These are phyloP conservation scores for Metschnikowia cerradonensis DNA, from an alignment of 805 yeast genomes.

Conservation along the genomic window DNA sequence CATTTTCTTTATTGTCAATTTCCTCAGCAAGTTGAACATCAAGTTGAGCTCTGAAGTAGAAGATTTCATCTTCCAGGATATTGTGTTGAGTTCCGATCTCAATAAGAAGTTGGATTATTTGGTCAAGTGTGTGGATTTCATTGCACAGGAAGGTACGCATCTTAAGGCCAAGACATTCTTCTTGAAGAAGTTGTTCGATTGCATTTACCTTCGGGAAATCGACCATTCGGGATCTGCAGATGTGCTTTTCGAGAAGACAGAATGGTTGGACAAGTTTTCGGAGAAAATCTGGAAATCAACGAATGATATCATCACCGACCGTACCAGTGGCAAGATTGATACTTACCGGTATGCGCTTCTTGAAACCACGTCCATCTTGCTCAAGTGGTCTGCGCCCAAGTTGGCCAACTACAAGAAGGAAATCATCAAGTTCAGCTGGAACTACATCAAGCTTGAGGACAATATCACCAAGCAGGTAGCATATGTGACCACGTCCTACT, in stretches of 20 bases:
- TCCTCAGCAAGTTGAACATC: slow-evolving; percentile 42
- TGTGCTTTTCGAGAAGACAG: slow-evolving; percentile 41
- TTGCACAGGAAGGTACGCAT: slow-evolving; percentile 38
- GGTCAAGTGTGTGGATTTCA: slow-evolving; percentile 45
- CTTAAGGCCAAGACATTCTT: slow-evolving; percentile 56
- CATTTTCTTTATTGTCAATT: slow-evolving; percentile 29
- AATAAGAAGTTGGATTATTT: slow-evolving; percentile 49
- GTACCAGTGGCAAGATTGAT: slow-evolving; percentile 68
- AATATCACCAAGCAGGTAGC: slow-evolving; percentile 88
- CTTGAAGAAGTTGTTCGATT: slow-evolving; percentile 56
- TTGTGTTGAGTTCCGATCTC: slow-evolving; percentile 50
- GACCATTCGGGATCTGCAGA: slow-evolving; percentile 45
- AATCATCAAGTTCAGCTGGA: slow-evolving; percentile 92
- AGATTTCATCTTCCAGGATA: slow-evolving; percentile 51
- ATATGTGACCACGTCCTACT: slow-evolving; percentile 79
- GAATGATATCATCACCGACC: slow-evolving; percentile 46
- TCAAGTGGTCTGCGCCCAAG: slow-evolving; percentile 60
- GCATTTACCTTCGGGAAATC: slow-evolving; percentile 63
- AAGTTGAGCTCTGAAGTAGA: slow-evolving; percentile 47
- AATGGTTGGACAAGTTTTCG: slow-evolving; percentile 65
- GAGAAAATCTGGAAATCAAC: slow-evolving; percentile 70
- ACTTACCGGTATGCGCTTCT: slow-evolving; percentile 70
- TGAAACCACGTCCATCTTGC: slow-evolving; percentile 73
- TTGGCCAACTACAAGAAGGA: slow-evolving; percentile 69
- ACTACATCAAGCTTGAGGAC: slow-evolving; percentile 84